These are phyloP conservation scores for Neopestalotiopsis sp. DNA, from an alignment of 2,329 filamentous ascomycete genomes.

Conservation along the genomic window DNA sequence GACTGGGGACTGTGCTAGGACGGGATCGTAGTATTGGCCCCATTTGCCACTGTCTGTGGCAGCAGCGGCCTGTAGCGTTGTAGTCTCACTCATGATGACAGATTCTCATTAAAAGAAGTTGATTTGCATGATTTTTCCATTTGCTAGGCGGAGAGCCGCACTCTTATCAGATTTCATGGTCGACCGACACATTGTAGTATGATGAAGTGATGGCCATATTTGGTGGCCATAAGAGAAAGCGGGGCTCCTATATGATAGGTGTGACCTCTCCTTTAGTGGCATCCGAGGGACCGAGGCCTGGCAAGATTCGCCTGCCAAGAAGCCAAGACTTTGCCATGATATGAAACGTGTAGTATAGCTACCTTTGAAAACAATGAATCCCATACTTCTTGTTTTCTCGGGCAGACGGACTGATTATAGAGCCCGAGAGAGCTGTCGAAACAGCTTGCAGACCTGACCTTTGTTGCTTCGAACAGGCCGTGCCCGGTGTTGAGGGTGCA, in stretches of 20 bases:
- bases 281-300: conserved; percentile 1
- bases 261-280: background rate
- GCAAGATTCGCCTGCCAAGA: background rate
- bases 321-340: background rate
- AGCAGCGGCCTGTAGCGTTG: background rate
- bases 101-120: background rate
- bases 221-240: background rate
- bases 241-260: background rate
- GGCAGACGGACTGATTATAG: background rate
- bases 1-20: background rate
- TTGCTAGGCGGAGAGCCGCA: background rate
- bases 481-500: background rate
- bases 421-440: background rate
- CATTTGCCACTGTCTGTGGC: background rate
- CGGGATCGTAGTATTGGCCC: conserved; percentile 6
- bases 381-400: background rate
- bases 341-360: background rate
- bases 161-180: background rate
- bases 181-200: background rate
- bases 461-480: background rate
- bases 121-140: background rate
- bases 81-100: background rate
- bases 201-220: background rate
- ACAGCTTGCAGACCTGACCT: background rate
- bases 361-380: background rate